Conservation (phyloP, 768 basidiomycete genomes). For the Phaeolepiota aurea region DNA sequence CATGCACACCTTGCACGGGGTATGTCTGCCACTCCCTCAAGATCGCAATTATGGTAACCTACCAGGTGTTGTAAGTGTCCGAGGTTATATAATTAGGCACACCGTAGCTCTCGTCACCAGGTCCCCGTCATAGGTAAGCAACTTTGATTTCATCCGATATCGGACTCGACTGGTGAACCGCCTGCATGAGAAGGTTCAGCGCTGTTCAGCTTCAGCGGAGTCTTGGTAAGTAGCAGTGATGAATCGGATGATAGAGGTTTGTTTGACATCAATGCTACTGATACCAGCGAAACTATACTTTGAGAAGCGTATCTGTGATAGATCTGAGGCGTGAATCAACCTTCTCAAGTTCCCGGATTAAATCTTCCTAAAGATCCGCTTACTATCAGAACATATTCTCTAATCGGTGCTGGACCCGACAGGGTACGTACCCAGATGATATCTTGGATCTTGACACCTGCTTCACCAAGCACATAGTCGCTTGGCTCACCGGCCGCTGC, state of each 20-base stretch:
- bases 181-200: not conserved
- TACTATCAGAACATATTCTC: not conserved
- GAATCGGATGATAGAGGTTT: not conserved
- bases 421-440: slow-evolving; percentile 20
- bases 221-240: not conserved
- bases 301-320: too few relatives aligned
- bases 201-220: not conserved
- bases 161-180: not conserved
- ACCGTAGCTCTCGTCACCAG: too few relatives aligned
- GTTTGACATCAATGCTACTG: not conserved
- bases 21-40: too few relatives aligned
- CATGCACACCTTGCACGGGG: too few relatives aligned
- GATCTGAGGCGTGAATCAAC: not conserved
- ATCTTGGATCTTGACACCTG: slow-evolving; percentile 16
- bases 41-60: too few relatives aligned
- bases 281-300: too few relatives aligned
- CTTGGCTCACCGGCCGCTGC: slow-evolving; percentile 17
- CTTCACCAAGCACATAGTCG: slow-evolving; percentile 17
- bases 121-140: too few relatives aligned
- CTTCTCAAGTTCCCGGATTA: not conserved
- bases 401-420: not conserved
- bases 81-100: too few relatives aligned
- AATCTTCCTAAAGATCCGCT: not conserved
- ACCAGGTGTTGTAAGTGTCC: too few relatives aligned
- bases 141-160: not conserved